A percentile compares a stretch with the other conserved stretches of the same genome.
phyloP scores from a whole-genome alignment of 306 rosid genomes.

The Lathyrus aphaca region DNA sequence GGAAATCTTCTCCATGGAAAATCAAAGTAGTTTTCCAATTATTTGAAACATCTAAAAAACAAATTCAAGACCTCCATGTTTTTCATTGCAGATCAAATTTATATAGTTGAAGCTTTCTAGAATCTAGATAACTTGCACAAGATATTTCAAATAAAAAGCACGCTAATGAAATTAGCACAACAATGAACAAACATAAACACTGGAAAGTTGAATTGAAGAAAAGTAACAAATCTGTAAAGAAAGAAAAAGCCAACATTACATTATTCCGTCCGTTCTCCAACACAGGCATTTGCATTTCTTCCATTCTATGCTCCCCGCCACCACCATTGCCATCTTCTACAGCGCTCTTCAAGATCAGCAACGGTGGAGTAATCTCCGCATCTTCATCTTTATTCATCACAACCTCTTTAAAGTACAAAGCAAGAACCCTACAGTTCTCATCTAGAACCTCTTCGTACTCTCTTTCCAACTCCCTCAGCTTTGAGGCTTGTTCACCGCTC shows the following conservation, averaged over 20 bases:
- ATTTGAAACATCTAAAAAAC: too few relatives aligned
- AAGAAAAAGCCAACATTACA: slow-evolving; percentile 53
- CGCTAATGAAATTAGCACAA: not conserved
- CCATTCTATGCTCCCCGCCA: slow-evolving; percentile 25
- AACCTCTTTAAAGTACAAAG: slow-evolving; percentile 57
- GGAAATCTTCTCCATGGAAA: not conserved
- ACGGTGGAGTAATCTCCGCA: slow-evolving; percentile 45
- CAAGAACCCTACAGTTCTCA: slow-evolving; percentile 67
- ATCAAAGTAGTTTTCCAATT: too few relatives aligned
- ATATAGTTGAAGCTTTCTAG: too few relatives aligned
- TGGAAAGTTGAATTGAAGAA: slow-evolving; percentile 2
- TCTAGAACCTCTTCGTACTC: slow-evolving; percentile 64
- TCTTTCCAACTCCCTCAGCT: slow-evolving; percentile 69
- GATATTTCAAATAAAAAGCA: not conserved
- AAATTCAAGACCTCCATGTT: too few relatives aligned
- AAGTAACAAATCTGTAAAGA: not conserved
- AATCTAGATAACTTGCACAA: not conserved
- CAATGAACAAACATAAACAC: not conserved
- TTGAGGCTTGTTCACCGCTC: slow-evolving; percentile 63
- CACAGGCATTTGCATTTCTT: slow-evolving; percentile 41
- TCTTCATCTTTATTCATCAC: slow-evolving; percentile 43
- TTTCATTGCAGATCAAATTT: too few relatives aligned
- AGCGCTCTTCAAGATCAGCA: slow-evolving; percentile 39
- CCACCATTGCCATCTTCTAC: slow-evolving; percentile 3
- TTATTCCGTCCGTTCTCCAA: slow-evolving; percentile 77